phyloP scores from a whole-genome alignment of 352 stramenopile genomes.

The Phytopythium helicoides region DNA sequence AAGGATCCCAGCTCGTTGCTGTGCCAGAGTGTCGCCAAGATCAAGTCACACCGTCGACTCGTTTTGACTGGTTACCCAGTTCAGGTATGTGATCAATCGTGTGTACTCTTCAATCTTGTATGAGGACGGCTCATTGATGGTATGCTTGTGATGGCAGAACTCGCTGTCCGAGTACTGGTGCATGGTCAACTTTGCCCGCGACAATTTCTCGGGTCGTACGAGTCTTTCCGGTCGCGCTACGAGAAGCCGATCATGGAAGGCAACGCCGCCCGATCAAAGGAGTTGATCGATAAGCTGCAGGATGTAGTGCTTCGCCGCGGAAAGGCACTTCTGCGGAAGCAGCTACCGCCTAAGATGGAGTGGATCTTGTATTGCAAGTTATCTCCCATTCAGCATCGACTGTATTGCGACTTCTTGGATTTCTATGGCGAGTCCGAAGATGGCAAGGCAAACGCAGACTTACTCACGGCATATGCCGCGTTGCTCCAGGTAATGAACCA shows the following conservation, averaged over 20 bases:
- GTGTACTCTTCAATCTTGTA: not conserved
- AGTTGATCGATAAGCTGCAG: slow-evolving; percentile 66
- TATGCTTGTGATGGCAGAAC: slow-evolving; percentile 68
- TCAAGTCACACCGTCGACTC: slow-evolving; percentile 76
- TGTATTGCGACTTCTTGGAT: slow-evolving; percentile 80
- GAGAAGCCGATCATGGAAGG: slow-evolving; percentile 83
- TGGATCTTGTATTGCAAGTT: slow-evolving; percentile 88
- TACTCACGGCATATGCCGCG: slow-evolving; percentile 77
- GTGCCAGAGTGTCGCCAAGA: slow-evolving; percentile 75
- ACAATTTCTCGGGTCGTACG: slow-evolving; percentile 71
- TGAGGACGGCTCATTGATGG: not conserved
- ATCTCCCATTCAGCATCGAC: slow-evolving; percentile 66
- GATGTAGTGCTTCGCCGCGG: slow-evolving; percentile 74
- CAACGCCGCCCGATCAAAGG: slow-evolving; percentile 43
- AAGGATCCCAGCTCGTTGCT: slow-evolving; percentile 85
- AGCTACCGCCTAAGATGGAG: slow-evolving; percentile 81
- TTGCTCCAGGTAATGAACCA: slow-evolving; percentile 89
- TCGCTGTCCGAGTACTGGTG: slow-evolving; percentile 92
- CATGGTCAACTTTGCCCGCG: slow-evolving; percentile 88
- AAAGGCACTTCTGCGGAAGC: slow-evolving; percentile 54
- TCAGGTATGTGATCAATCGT: slow-evolving; percentile 27
- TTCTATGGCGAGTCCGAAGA: slow-evolving; percentile 37
- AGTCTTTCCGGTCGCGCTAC: slow-evolving; percentile 74
- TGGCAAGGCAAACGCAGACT: slow-evolving; percentile 43
- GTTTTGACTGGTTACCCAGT: slow-evolving; percentile 95